Evolutionary conservation across 2,329 filamentous ascomycete species (phyloP), one percentile per base, ranked within the genome.

Genomic region (Gyromitra esculenta): DNA sequence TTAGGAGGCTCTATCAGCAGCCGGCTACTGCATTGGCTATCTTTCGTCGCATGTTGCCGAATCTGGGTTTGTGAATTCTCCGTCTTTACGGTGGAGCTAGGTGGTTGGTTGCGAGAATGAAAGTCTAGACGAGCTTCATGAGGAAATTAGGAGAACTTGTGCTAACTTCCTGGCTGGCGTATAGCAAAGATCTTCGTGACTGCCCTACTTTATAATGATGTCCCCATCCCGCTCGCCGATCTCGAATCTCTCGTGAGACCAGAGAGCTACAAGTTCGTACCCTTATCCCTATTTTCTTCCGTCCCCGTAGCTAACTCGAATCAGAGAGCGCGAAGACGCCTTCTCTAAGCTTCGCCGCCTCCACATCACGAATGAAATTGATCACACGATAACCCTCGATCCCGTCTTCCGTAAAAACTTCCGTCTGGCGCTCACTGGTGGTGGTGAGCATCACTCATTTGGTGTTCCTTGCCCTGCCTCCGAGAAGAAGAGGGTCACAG

Each of bases 41-140:
- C 82, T 98, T 98, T 84, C 90, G 96, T 80, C 94, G 96, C 85
- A 97, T 99, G 94, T 88, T 99, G 75, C 93, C 96, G 74, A 92
- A 96, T 82, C 85, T 98, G 77, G 93, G 92, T 94, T 87, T 82
- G 86, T 81, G 35, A 50, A 15, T 18, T 50, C 41, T 74, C 37
- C 25, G 39, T 54, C 31, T 57, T 37, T 31, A 18, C 7, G 9
- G 50, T 11, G 18, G 39, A 31, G 21, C 21, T 73, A 41, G 48
- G 45, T 43, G 41, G 39, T 6, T 35, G n/a, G 50, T 45, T 45
- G 11, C 13, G 43, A 45, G 15, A 9, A 45, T n/a, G 43, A n/a
- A 45, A 15, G 11, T 45, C 9, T 45, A 45, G 43, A 45, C 9
- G 43, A 15, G 5, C 43, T 15, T 45, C 43, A 31, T 31, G 59